These are phyloP conservation scores for Syzygium malaccense DNA, from an alignment of 441 rosid genomes.

Conservation along the genomic window DNA sequence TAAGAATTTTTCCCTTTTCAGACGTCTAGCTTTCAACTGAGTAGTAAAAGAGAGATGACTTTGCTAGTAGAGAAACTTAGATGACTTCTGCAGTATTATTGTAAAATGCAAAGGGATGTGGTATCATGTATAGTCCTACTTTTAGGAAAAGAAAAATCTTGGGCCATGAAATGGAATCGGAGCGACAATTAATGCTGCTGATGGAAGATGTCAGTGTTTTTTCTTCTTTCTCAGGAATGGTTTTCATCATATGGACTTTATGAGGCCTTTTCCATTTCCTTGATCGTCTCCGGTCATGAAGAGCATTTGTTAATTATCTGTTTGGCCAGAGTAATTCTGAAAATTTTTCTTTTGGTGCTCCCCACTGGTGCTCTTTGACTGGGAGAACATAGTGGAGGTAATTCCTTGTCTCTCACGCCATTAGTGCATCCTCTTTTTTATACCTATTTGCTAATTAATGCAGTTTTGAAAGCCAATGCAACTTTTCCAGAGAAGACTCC, in stretches of 20 bases:
- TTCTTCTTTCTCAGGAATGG: background rate
- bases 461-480: constrained; percentile 79
- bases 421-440: background rate
- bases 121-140: background rate
- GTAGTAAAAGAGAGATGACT: background rate
- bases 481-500: constrained; percentile 61
- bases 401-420: background rate
- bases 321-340: background rate
- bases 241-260: background rate
- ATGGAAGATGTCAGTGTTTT: background rate
- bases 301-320: background rate
- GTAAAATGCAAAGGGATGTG: background rate
- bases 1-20: background rate
- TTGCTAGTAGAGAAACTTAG: too few species aligned
- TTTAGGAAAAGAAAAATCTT: background rate
- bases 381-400: background rate
- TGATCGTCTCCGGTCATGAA: background rate
- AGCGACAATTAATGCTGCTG: background rate
- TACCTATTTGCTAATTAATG: constrained; percentile 1
- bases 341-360: background rate
- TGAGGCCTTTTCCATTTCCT: background rate
- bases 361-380: background rate
- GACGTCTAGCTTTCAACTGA: background rate
- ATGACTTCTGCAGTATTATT: background rate
- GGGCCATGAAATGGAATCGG: background rate